Conservation (phyloP, 164 flowering plant genomes). For the Amborella trichopoda region DNA sequence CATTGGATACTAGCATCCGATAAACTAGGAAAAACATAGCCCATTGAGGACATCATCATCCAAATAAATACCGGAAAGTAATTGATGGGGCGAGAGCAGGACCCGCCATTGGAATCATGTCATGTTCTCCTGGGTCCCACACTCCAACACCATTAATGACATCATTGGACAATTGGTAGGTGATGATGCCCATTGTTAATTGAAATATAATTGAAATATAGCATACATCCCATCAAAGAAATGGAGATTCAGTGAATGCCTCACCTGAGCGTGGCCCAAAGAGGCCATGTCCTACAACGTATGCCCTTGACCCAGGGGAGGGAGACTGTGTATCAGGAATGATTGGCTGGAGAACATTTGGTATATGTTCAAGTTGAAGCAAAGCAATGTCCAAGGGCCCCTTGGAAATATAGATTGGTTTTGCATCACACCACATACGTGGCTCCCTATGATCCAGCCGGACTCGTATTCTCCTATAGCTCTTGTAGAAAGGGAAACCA, state of each 20-base stretch:
- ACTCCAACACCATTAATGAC: not conserved
- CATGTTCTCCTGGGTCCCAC: no score
- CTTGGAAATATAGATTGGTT: constrained; percentile 52
- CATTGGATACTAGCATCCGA: no score
- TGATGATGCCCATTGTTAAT: no score
- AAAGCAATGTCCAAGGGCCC: constrained; percentile 86
- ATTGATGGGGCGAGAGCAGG: no score
- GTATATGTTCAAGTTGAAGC: constrained; percentile 58
- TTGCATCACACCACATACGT: constrained; percentile 75
- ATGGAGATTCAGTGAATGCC: not conserved
- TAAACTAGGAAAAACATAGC: no score
- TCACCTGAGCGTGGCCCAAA: constrained; percentile 93
- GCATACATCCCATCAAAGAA: not conserved
- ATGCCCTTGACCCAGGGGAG: constrained; percentile 54
- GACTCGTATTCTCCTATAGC: constrained; percentile 39
- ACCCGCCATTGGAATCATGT: no score
- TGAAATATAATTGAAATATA: no score
- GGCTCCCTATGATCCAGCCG: constrained; percentile 62
- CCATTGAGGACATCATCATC: no score
- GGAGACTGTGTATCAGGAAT: constrained; percentile 38
- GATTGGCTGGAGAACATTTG: constrained; percentile 52
- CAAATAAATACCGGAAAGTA: no score
- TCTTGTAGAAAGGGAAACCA: constrained; percentile 10
- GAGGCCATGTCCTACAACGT: constrained; percentile 89
- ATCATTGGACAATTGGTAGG: no score